Conservation (phyloP, 2,329 filamentous ascomycete genomes). For the Hymenoscyphus occultus region DNA sequence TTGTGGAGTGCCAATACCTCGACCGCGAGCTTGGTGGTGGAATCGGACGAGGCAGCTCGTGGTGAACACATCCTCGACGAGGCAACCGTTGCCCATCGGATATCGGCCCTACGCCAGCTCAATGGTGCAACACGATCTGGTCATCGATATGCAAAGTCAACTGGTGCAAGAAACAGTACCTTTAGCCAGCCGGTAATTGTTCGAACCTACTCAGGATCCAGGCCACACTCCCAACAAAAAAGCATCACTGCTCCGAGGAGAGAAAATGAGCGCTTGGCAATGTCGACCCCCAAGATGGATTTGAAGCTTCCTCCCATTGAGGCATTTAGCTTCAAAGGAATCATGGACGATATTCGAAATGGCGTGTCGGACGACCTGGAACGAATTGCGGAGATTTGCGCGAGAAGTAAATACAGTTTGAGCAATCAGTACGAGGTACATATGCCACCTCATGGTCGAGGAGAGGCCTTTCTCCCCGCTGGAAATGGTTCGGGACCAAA, state of each 20-base stretch:
- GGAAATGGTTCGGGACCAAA: conserved; percentile 25
- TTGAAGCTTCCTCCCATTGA: conserved; percentile 57
- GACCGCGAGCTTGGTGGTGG: conserved; percentile 33
- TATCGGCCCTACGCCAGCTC: conserved; percentile 58
- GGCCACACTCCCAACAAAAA: conserved; percentile 35
- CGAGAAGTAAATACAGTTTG: conserved; percentile 60
- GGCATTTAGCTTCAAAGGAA: conserved; percentile 63
- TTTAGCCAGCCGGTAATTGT: conserved; percentile 66
- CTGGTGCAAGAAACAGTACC: conserved; percentile 52
- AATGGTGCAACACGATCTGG: conserved; percentile 40
- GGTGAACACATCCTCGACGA: conserved; percentile 47
- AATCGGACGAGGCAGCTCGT: conserved; percentile 35
- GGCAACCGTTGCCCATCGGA: conserved; percentile 53
- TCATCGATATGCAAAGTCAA: conserved; percentile 55
- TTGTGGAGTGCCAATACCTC: conserved; percentile 36
- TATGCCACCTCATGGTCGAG: conserved; percentile 59
- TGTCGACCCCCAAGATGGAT: conserved; percentile 30
- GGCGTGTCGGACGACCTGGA: conserved; percentile 57
- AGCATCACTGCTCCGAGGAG: conserved; percentile 31
- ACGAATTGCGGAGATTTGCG: conserved; percentile 65
- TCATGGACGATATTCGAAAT: conserved; percentile 54
- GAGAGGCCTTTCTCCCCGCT: conserved; percentile 45
- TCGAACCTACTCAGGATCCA: conserved; percentile 56
- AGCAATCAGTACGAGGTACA: conserved; percentile 68
- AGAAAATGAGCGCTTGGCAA: conserved; percentile 26